Evolutionary conservation across 306 rosid genomes (phyloP).

Genomic region (Trifolium repens): DNA sequence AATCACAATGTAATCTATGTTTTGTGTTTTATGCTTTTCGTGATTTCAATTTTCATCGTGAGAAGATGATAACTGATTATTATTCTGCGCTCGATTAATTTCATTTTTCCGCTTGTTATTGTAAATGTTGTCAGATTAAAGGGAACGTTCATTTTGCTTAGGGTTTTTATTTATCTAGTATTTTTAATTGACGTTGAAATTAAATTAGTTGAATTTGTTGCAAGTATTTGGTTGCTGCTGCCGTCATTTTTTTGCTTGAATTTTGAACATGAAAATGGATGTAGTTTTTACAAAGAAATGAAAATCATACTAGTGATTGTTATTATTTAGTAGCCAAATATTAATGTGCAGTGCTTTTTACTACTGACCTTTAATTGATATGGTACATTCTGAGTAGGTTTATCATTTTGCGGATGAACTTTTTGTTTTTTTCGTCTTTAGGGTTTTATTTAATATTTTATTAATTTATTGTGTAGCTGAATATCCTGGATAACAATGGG

Average conservation of each 20-base stretch:
- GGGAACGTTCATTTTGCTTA: conserved; percentile 4
- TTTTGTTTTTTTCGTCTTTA: not conserved
- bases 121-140: conserved; percentile 12
- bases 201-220: conserved; percentile 9
- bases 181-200: conserved; percentile 12
- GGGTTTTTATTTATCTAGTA: conserved; percentile 23
- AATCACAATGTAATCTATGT: not conserved
- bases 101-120: not conserved
- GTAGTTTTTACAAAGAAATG: not conserved
- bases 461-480: conserved; percentile 33
- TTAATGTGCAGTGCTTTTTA: not conserved
- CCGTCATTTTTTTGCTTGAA: not conserved
- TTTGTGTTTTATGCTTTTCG: not conserved
- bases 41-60: conserved; percentile 9
- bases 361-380: not conserved
- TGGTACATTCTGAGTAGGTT: conserved; percentile 30
- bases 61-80: not conserved
- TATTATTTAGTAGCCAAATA: not conserved
- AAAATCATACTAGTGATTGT: conserved; percentile 6
- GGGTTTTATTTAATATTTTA: conserved; percentile 5
- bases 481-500: conserved; percentile 49
- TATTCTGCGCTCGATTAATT: conserved; percentile 14
- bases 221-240: not conserved
- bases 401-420: not conserved
- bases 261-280: not conserved